A percentile compares a stretch with the other conserved stretches of the same genome.
phyloP scores from a whole-genome alignment of 225 moss, liverwort and hornwort genomes.

The Anthoceros angustus region DNA sequence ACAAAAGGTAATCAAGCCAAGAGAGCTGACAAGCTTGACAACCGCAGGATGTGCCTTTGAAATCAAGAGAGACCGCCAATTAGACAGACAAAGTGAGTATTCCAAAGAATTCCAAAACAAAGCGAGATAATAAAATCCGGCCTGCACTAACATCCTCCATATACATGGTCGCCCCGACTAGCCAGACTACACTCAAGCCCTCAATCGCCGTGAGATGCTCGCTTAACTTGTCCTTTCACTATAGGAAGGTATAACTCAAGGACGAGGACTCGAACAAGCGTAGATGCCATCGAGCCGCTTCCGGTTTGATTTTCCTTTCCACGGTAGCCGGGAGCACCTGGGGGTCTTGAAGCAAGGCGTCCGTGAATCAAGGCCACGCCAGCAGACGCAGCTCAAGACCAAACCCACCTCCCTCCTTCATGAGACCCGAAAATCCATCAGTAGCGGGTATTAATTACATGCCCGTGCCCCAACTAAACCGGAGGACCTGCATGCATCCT shows the following conservation, averaged over 20 bases:
- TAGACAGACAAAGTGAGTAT: not conserved
- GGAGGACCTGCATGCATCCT: too few species aligned
- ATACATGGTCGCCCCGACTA: not conserved
- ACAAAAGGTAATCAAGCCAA: constrained; percentile 44
- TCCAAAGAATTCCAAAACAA: not conserved
- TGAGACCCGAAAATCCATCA: too few species aligned
- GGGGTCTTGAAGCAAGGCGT: constrained; percentile 18
- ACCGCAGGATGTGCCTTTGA: constrained; percentile 29
- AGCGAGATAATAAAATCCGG: too few species aligned
- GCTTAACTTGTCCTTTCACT: not conserved
- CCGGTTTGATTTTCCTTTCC: constrained; percentile 12
- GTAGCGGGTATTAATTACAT: too few species aligned
- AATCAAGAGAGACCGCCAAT: constrained; percentile 18
- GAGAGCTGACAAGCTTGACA: constrained; percentile 32
- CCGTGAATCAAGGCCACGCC: not conserved
- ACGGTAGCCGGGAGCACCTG: constrained; percentile 12
- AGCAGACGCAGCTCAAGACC: not conserved
- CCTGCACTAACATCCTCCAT: not conserved
- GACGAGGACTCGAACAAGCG: not conserved
- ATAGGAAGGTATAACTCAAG: not conserved
- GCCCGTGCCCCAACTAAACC: too few species aligned
- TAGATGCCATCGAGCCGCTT: not conserved
- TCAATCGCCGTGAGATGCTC: not conserved
- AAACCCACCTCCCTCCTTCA: too few species aligned
- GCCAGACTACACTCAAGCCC: not conserved